These are phyloP conservation scores for Kwoniella botswanensis DNA, from an alignment of 768 basidiomycete genomes.

Conservation along the genomic window DNA sequence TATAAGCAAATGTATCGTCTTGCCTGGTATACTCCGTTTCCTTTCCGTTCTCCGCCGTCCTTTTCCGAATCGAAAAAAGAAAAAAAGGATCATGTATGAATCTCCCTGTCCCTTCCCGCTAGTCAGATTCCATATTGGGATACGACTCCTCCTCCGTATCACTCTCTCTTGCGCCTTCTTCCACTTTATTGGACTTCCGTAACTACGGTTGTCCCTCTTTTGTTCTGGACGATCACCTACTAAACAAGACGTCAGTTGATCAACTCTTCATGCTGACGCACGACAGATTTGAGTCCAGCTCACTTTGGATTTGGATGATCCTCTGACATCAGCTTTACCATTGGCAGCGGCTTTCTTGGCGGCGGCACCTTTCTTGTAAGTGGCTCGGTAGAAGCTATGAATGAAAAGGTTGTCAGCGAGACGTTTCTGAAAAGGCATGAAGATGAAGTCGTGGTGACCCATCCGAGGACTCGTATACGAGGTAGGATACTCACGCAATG, in stretches of 20 bases:
- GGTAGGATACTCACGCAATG: slow-evolving; percentile 64
- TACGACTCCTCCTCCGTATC: neutral
- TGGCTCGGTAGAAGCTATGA: slow-evolving; percentile 57
- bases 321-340: slow-evolving; percentile 44
- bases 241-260: slow-evolving; percentile 10
- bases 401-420: neutral
- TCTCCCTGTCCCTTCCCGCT: no score
- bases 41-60: no score
- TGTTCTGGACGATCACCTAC: slow-evolving; percentile 43
- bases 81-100: no score
- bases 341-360: slow-evolving; percentile 34
- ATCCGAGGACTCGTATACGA: no score
- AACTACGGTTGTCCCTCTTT: slow-evolving; percentile 33
- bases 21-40: no score
- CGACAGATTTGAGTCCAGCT: neutral
- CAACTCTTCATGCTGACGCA: neutral
- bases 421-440: neutral
- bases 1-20: no score
- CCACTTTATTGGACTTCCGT: slow-evolving; percentile 31
- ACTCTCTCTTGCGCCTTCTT: neutral
- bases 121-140: neutral
- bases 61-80: no score
- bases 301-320: slow-evolving; percentile 52
- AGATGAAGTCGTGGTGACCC: neutral
- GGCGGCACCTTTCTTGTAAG: slow-evolving; percentile 55